These are phyloP conservation scores for Gossypium longicalyx DNA, from an alignment of 345 rosid genomes.

Conservation along the genomic window DNA sequence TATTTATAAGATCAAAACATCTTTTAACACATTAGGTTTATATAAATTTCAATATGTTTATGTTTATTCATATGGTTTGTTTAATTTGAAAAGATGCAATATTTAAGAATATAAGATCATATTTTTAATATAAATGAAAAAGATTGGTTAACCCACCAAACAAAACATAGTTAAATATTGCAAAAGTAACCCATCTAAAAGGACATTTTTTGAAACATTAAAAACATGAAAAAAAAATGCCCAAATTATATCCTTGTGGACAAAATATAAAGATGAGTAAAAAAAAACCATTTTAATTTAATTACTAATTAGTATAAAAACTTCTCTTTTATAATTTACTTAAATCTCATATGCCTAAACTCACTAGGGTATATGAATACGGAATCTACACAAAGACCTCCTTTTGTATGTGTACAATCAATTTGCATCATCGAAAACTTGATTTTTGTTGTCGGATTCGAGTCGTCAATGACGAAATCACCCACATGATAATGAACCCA, in stretches of 20 bases:
- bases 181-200: too few species aligned
- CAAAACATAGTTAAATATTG: too few species aligned
- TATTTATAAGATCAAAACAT: too few species aligned
- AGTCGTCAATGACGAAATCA: slow-evolving; percentile 53
- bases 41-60: too few species aligned
- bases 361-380: slow-evolving; percentile 61
- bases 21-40: too few species aligned
- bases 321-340: not conserved
- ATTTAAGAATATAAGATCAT: too few species aligned
- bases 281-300: not conserved
- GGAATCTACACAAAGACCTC: slow-evolving; percentile 83
- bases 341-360: slow-evolving; percentile 30
- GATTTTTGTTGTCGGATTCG: slow-evolving; percentile 34
- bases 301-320: too few species aligned
- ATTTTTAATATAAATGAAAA: too few species aligned
- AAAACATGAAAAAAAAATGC: not conserved
- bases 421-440: slow-evolving; percentile 89
- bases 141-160: too few species aligned
- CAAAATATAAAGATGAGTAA: not conserved
- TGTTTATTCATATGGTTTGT: too few species aligned
- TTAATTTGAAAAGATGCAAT: too few species aligned
- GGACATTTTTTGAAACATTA: too few species aligned
- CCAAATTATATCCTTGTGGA: slow-evolving; percentile 15
- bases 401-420: slow-evolving; percentile 95
- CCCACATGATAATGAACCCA: slow-evolving; percentile 79